A percentile compares a stretch with the other conserved stretches of the same genome.
Conservation (phyloP, 345 rosid species). For the Psidium friedrichsthalianum region DNA sequence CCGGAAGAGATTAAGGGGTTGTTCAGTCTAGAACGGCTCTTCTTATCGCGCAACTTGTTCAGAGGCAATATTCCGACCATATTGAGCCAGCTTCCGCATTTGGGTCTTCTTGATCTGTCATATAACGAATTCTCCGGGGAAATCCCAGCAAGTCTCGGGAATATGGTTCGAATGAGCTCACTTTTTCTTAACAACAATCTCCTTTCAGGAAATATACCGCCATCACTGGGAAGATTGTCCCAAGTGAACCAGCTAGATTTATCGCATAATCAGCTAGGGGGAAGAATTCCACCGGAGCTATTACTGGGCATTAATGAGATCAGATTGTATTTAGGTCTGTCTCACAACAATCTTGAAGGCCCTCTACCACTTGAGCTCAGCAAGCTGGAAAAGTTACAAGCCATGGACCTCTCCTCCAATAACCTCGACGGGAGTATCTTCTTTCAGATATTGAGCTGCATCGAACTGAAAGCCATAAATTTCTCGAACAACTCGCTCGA, state of each 20-base stretch:
- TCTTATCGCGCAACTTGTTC: conserved; percentile 28
- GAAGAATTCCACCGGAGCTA: conserved; percentile 27
- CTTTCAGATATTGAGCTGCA: conserved; percentile 33
- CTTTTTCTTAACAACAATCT: conserved; percentile 40
- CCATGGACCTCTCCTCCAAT: conserved; percentile 45
- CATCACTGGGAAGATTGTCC: conserved; percentile 20
- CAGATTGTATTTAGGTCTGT: conserved; percentile 28
- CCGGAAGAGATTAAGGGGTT: conserved; percentile 16
- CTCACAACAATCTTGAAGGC: conserved; percentile 37
- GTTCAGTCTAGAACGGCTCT: conserved; percentile 22
- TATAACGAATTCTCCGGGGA: conserved; percentile 28
- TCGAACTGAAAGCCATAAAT: conserved; percentile 20
- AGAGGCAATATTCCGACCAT: conserved; percentile 27
- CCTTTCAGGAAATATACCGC: conserved; percentile 38
- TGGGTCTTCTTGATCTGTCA: conserved; percentile 37
- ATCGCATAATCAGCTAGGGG: conserved; percentile 34
- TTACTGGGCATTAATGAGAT: conserved; percentile 20
- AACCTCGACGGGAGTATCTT: conserved; percentile 29
- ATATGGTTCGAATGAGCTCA: conserved; percentile 8
- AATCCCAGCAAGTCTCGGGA: conserved; percentile 29
- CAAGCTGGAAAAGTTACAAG: conserved; percentile 40
- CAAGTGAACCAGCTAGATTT: conserved; percentile 29
- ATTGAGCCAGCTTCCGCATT: conserved; percentile 14
- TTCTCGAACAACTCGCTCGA: conserved; percentile 27
- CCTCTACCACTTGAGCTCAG: conserved; percentile 41